Base-by-base conservation (phyloP, 2,329 filamentous ascomycete genomes). In the Fusarium stilboides region DNA sequence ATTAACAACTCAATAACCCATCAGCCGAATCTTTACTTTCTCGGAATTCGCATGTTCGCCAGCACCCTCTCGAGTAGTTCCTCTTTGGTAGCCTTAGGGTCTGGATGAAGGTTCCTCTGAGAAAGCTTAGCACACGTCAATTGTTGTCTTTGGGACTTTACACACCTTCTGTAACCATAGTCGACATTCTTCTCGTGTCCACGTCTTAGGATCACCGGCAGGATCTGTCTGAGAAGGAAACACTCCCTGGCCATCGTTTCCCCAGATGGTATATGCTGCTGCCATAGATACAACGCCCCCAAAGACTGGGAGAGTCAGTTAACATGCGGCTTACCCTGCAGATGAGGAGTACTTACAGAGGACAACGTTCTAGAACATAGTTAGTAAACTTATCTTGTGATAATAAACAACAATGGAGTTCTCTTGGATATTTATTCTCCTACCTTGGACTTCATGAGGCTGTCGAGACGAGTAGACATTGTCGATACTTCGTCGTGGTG, bases 261-360 rank as follows among this genome's bases (percentile, higher is more conserved):
- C 94, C 90, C 92, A 97, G 73, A 98, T 95, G 6, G 92, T 90
- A 77, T 98, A 98, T 19, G 90, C 93, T 90, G 81, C 73, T 74
- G 60, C 55, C 55, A 57, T 58, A 13, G 55, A 63, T 22, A 72
- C 70, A 33, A 64, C 55, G 28, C 61, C 69, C 42, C 65, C 61
- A 42, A 71, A 71, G 22, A 63, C 71, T 73, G 39, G 22, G 0
- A 24, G 1, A 17, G 24, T 73, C 40, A 70, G 57, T 45, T 59
- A 19, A 33, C 22, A 47, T n/a, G 14, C 26, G 19, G 19, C 40
- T 59, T 72, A 74, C 72, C 73, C 68, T 73, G 51, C 54, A 73
- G 64, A 34, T n/a, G 6, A 44, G 1, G 12, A 19, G 34, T 26
- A 53, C 76, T 71, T 85, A 93, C 91, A 91, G 61, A 94, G 81